These are phyloP conservation scores for Ascochyta pisi DNA, from an alignment of 2,329 filamentous ascomycete genomes.

Conservation along the genomic window DNA sequence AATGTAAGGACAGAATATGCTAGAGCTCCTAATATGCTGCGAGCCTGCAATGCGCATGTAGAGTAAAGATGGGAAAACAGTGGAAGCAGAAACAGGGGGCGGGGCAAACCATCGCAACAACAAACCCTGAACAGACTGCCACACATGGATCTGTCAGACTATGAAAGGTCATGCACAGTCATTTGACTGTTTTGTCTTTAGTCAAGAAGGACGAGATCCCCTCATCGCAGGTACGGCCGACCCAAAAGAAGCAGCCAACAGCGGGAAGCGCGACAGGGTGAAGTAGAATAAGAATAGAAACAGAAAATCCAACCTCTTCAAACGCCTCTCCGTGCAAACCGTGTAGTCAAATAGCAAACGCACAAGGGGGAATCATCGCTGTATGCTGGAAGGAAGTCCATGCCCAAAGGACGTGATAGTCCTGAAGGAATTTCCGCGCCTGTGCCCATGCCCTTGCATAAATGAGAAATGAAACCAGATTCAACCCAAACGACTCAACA, in stretches of 20 bases:
- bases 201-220: slow-evolving; percentile 3
- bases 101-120: slow-evolving; percentile 18
- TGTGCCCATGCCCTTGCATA: slow-evolving; percentile 50
- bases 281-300: slow-evolving; percentile 14
- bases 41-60: slow-evolving; percentile 37
- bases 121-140: slow-evolving; percentile 20
- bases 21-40: slow-evolving; percentile 31
- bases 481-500: slow-evolving; percentile 45
- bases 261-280: slow-evolving; percentile 3
- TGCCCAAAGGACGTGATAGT: slow-evolving; percentile 43
- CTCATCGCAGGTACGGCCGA: slow-evolving; percentile 7
- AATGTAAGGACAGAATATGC: slow-evolving; percentile 45
- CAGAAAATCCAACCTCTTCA: slow-evolving; percentile 23
- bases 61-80: slow-evolving; percentile 13
- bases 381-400: slow-evolving; percentile 52
- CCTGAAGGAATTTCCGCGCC: slow-evolving; percentile 46
- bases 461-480: slow-evolving; percentile 44
- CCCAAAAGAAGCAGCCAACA: slow-evolving; percentile 15
- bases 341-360: slow-evolving; percentile 45
- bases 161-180: slow-evolving; percentile 15
- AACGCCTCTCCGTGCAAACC: slow-evolving; percentile 42
- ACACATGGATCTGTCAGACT: slow-evolving; percentile 34
- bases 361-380: slow-evolving; percentile 54
- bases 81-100: slow-evolving; percentile 1
- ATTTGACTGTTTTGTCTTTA: slow-evolving; percentile 32